Percentiles rank a stretch among this genome's conserved stretches.
These are phyloP conservation scores for Termitomyces bulborhizus DNA, from an alignment of 768 basidiomycete genomes.

Conservation along the genomic window DNA sequence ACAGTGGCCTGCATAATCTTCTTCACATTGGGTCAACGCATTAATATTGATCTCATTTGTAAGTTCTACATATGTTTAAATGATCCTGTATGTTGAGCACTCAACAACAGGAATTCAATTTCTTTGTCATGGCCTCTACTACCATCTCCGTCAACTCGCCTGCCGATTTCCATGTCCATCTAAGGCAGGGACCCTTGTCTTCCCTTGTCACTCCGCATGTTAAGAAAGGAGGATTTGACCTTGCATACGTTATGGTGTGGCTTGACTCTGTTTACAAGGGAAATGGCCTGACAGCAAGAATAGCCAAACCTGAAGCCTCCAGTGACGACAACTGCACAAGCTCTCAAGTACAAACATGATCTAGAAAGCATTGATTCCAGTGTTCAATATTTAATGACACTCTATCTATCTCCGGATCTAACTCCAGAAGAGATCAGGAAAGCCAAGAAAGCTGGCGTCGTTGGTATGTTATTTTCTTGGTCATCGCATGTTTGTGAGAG, in stretches of 20 bases:
- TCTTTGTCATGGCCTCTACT: conserved; percentile 21
- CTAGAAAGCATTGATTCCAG: conserved; percentile 70
- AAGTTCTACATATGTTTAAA: background rate
- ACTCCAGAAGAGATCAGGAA: conserved; percentile 88
- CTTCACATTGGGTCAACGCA: background rate
- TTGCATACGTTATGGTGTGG: conserved; percentile 94
- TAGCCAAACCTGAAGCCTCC: conserved; percentile 94
- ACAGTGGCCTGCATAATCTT: background rate
- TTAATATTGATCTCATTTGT: background rate
- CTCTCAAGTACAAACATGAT: conserved; percentile 71
- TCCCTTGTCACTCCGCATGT: conserved; percentile 88
- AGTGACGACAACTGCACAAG: conserved; percentile 74
- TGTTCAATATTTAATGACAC: conserved; percentile 90
- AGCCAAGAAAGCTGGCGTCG: conserved; percentile 79
- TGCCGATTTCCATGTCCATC: conserved; percentile 95
- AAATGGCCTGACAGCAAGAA: conserved; percentile 8
- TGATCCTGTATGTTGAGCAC: background rate
- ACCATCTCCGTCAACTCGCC: conserved; percentile 51
- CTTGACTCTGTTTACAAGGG: background rate
- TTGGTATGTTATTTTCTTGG: conserved; percentile 35
- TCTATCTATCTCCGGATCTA: conserved; percentile 89
- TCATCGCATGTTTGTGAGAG: background rate
- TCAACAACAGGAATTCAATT: background rate
- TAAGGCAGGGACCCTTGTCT: conserved; percentile 81
- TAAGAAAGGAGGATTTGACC: conserved; percentile 77